Percentiles rank a stretch among this genome's conserved stretches.
Conservation (phyloP, 2,329 filamentous ascomycete genomes). For the Ophiostoma fasciatum region DNA sequence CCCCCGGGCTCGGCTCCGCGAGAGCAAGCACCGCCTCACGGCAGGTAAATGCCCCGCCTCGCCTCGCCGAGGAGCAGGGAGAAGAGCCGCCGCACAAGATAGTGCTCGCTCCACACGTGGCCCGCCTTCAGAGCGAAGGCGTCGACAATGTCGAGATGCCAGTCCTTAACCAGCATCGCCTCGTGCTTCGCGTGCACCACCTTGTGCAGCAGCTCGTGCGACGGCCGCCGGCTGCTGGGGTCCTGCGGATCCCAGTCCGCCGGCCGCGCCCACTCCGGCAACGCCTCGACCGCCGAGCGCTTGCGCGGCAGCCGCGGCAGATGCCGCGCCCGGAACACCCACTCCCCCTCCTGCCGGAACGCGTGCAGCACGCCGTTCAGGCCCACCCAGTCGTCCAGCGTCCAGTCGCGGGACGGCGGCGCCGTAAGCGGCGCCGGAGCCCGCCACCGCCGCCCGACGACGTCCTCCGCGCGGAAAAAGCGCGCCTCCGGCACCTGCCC, state of each 20-base stretch:
- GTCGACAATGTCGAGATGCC: slow-evolving; percentile 44
- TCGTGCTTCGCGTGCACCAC: slow-evolving; percentile 31
- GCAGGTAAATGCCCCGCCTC: slow-evolving; percentile 16
- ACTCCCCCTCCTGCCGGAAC: slow-evolving; percentile 29
- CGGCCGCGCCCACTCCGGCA: no score
- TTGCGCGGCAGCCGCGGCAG: slow-evolving; percentile 4
- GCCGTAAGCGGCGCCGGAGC: not conserved
- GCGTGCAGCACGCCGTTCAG: slow-evolving; percentile 36
- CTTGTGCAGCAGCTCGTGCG: slow-evolving; percentile 28
- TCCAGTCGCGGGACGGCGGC: slow-evolving; percentile 10
- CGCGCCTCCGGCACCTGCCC: not conserved
- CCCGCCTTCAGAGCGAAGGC: slow-evolving; percentile 34
- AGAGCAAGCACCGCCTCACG: not conserved
- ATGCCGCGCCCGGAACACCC: slow-evolving; percentile 21
- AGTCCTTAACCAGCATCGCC: slow-evolving; percentile 33
- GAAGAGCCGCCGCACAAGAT: slow-evolving; percentile 38
- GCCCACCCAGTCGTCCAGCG: slow-evolving; percentile 33
- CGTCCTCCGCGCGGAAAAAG: not conserved
- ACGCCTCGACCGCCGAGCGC: not conserved
- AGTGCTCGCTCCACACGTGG: slow-evolving; percentile 31
- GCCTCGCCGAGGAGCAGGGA: slow-evolving; percentile 36
- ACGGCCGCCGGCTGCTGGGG: not conserved
- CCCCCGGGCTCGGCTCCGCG: no score
- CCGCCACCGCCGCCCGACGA: slow-evolving; percentile 6
- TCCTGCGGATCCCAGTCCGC: no score